These are phyloP conservation scores for Telopea speciosissima DNA, from an alignment of 177 flowering plant species.

Conservation along the genomic window DNA sequence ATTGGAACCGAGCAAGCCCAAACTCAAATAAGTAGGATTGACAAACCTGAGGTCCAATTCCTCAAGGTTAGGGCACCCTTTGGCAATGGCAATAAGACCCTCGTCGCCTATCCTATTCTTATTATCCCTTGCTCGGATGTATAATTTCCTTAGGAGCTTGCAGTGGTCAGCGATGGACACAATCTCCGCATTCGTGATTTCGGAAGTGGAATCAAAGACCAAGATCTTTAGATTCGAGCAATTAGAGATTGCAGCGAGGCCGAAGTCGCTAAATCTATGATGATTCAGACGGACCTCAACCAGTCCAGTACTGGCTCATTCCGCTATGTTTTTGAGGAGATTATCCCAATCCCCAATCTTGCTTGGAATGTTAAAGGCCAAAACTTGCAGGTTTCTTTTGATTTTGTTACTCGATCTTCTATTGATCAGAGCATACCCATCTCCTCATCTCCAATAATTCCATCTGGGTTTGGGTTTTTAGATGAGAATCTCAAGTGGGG, in stretches of 20 bases:
- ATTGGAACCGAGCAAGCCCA: constrained; percentile 53
- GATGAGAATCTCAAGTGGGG: no score
- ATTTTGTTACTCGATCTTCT: no score
- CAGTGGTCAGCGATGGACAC: constrained; percentile 57
- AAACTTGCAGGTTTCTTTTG: no score
- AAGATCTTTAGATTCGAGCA: constrained; percentile 58
- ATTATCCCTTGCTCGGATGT: constrained; percentile 80
- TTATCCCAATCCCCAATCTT: no score
- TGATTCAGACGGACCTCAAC: constrained; percentile 79
- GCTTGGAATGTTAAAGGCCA: no score
- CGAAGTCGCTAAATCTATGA: constrained; percentile 70
- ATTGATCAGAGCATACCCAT: no score
- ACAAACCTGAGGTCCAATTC: constrained; percentile 85
- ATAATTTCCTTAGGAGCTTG: constrained; percentile 72
- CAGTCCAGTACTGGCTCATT: constrained; percentile 33
- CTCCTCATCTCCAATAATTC: no score
- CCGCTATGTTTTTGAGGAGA: constrained; percentile 38
- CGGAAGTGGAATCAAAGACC: constrained; percentile 70
- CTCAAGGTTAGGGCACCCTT: constrained; percentile 58
- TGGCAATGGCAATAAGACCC: constrained; percentile 66
- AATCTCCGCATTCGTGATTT: constrained; percentile 65
- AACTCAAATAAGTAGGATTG: constrained; percentile 60
- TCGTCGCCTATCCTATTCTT: constrained; percentile 70
- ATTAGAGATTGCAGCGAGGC: constrained; percentile 49
- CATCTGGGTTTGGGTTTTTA: no score